phyloP scores from a whole-genome alignment of 768 basidiomycete species.

The Rhodocollybia butyracea region DNA sequence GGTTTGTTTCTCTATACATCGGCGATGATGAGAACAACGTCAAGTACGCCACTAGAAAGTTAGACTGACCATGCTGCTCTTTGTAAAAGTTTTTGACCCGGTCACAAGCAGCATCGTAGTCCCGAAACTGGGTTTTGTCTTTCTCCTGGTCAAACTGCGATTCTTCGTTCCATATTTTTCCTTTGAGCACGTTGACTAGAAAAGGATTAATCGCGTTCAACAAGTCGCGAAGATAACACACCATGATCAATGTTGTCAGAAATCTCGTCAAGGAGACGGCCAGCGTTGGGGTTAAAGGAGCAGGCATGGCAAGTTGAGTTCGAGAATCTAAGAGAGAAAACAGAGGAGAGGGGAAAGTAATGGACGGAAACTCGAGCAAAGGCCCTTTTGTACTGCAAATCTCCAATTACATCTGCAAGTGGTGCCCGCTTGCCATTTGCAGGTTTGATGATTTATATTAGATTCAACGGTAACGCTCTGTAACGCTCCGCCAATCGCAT shows the following conservation, averaged over 20 bases:
- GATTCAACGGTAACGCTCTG: too few species aligned
- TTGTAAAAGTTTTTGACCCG: conserved; percentile 77
- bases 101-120: conserved; percentile 74
- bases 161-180: conserved; percentile 52
- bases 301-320: neutral
- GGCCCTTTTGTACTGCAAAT: too few species aligned
- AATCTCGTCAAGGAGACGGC: conserved; percentile 34
- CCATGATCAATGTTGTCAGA: conserved; percentile 51
- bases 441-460: too few species aligned
- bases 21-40: neutral
- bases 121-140: conserved; percentile 66
- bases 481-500: too few species aligned
- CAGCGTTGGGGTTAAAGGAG: neutral
- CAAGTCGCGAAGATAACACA: conserved; percentile 11
- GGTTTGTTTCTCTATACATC: conserved; percentile 73
- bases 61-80: conserved; percentile 64
- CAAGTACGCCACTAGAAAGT: neutral
- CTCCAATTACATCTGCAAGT: too few species aligned
- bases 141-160: conserved; percentile 58
- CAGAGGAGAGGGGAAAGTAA: neutral
- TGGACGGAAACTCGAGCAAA: neutral
- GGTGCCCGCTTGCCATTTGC: too few species aligned
- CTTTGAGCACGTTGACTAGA: conserved; percentile 68
- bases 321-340: neutral
- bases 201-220: neutral